Percentiles rank a stretch among this genome's conserved stretches.
These are phyloP conservation scores for Gryganskiella cystojenkinii DNA, from an alignment of 192 early-diverging fungal species.

Conservation along the genomic window DNA sequence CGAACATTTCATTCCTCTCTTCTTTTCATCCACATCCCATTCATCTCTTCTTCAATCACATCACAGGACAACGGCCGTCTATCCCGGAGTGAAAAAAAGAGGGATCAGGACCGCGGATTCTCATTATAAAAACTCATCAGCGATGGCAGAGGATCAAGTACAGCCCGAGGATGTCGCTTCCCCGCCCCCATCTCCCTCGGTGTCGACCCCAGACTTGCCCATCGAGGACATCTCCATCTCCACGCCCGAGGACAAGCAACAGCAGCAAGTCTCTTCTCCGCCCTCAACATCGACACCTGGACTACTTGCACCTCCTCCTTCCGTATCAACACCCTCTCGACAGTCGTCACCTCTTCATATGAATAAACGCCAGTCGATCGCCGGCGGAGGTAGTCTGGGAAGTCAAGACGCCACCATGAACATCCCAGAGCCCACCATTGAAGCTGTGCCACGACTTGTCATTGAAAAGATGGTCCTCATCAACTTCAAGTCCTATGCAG, in stretches of 20 bases:
- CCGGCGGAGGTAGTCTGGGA: too few species aligned
- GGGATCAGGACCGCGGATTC: too few species aligned
- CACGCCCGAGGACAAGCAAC: not conserved
- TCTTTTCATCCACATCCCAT: too few species aligned
- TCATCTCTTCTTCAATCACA: too few species aligned
- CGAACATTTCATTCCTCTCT: too few species aligned
- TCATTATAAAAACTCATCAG: not conserved
- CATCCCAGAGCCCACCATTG: conserved; percentile 22
- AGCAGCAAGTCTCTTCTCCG: too few species aligned
- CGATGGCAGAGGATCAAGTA: conserved; percentile 5
- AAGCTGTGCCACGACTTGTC: conserved; percentile 51
- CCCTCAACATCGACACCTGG: not conserved
- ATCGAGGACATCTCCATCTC: not conserved
- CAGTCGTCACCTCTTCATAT: conserved; percentile 7
- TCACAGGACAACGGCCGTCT: too few species aligned
- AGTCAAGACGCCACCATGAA: not conserved
- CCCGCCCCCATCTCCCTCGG: conserved; percentile 2
- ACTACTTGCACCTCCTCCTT: conserved; percentile 10
- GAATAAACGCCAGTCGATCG: conserved; percentile 22
- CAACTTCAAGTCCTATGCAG: conserved; percentile 98
- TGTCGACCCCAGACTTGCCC: not conserved
- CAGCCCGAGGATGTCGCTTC: not conserved
- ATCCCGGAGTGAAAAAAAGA: too few species aligned
- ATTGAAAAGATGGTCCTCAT: conserved; percentile 82
- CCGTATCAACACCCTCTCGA: conserved; percentile 1